Base-by-base conservation (phyloP, 2,329 filamentous ascomycete species). In the Scedosporium minutisporum region DNA sequence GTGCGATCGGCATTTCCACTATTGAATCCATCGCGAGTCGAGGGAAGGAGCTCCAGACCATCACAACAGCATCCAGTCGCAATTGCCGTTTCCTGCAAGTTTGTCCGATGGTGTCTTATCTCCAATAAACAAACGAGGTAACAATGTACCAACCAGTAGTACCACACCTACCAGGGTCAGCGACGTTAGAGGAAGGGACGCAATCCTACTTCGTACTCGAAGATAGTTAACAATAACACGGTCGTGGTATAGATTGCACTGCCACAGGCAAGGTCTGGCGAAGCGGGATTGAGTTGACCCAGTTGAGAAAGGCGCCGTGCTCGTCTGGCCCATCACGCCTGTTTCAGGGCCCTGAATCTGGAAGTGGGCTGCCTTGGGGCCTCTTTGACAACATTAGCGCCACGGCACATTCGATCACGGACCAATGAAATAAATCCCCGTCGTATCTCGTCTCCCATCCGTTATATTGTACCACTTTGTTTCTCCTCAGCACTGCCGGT, bases 331-430 rank as follows among this genome's bases (percentile, higher is more conserved):
- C 51, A 55, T 55, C 51, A 55, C 51, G 62, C 63, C 64, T 51
- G 63, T 64, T 65, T 63, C 64, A 66, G 63, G 44, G 55, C 60
- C 64, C 64, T 63, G 64, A 60, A 66, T 63, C 53, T 61, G 64
- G 64, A 63, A 61, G 57, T 62, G 23, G 64, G 46, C 62, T 27
- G 62, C 38, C 44, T 60, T 60, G 62, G 51, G 51, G 21, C 23
- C 51, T 55, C 23, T 55, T 55, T 14, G 51, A 23, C 18, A 23
- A 48, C 51, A 55, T 23, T 55, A 55, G 51, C 51, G 51, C 51
- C 51, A 23, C 51, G 51, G 51, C 51, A 55, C 51, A 55, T 55
- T 55, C 51, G 18, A 55, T 23, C 6, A 27, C 23, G 18, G 21
- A 10, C 62, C 63, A 65, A 62, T 63, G 21, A 60, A n/a, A 57